phyloP scores from a whole-genome alignment of 495 filamentous ascomycete species.

The Arthonia radiata region DNA sequence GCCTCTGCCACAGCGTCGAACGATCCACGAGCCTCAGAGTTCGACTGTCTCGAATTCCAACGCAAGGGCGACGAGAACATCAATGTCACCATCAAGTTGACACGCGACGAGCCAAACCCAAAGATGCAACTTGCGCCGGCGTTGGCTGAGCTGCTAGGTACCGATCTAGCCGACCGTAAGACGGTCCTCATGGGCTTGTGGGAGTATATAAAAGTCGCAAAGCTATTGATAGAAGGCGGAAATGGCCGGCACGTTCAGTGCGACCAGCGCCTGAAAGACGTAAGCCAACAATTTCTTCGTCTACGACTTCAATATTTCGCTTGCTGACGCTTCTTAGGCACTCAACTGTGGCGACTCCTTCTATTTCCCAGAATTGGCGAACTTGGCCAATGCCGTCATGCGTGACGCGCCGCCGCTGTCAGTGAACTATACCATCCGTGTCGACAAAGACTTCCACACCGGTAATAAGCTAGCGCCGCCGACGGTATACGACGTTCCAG shows the following conservation, averaged over 20 bases:
- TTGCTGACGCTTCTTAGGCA: background rate
- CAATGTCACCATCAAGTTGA: constrained; percentile 73
- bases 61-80: constrained; percentile 75
- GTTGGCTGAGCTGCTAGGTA: constrained; percentile 67
- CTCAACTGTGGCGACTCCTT: constrained; percentile 30
- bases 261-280: constrained; percentile 53
- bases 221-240: constrained; percentile 73
- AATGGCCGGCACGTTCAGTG: constrained; percentile 80
- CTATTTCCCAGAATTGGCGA: constrained; percentile 71
- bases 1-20: constrained; percentile 8
- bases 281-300: constrained; percentile 16
- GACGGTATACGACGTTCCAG: constrained; percentile 72
- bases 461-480: constrained; percentile 4
- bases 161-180: constrained; percentile 60
- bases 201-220: constrained; percentile 80
- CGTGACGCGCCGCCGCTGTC: constrained; percentile 57
- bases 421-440: constrained; percentile 78
- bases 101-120: constrained; percentile 65
- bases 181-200: constrained; percentile 75
- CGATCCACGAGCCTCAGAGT: constrained; percentile 32
- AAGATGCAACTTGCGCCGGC: constrained; percentile 51
- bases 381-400: constrained; percentile 49
- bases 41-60: constrained; percentile 81
- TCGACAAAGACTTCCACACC: constrained; percentile 59
- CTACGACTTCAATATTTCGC: background rate